phyloP scores from a whole-genome alignment of 2,329 filamentous ascomycete species.

The Chaetomiaceae sp. region DNA sequence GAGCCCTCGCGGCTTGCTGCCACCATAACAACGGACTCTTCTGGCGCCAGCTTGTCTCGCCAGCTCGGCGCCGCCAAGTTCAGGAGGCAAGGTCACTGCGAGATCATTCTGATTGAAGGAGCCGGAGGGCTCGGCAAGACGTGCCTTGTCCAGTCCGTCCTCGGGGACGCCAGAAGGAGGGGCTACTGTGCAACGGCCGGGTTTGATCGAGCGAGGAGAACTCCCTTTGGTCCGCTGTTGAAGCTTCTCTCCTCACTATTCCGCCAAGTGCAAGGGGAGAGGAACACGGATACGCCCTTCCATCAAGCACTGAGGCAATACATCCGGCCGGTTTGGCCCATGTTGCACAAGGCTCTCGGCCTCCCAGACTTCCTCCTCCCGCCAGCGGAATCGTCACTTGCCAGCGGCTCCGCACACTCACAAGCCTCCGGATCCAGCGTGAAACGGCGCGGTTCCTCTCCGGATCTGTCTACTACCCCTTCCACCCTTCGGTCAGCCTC shows the following conservation, averaged over 20 bases:
- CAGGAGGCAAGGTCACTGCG: constrained; percentile 56
- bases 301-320: constrained; percentile 58
- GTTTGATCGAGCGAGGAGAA: constrained; percentile 57
- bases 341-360: constrained; percentile 56
- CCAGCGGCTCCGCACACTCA: constrained; percentile 35
- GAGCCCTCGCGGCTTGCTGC: constrained; percentile 39
- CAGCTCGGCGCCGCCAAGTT: constrained; percentile 55
- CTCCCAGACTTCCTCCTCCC: constrained; percentile 67
- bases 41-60: constrained; percentile 45
- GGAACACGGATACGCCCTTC: constrained; percentile 59
- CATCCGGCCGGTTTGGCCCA: constrained; percentile 59
- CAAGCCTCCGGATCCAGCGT: constrained; percentile 29
- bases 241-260: constrained; percentile 63
- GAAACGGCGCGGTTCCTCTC: constrained; percentile 47
- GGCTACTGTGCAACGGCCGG: constrained; percentile 64
- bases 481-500: constrained; percentile 33
- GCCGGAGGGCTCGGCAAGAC: constrained; percentile 61
- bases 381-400: constrained; percentile 36
- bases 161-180: constrained; percentile 54
- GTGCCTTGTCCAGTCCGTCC: constrained; percentile 58
- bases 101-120: constrained; percentile 58
- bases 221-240: constrained; percentile 58
- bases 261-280: constrained; percentile 63
- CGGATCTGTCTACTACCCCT: constrained; percentile 37
- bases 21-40: constrained; percentile 37